Evolutionary conservation across 805 yeast species (phyloP), one percentile per base, ranked within the genome.

Genomic region (Nakazawaea ishiwadae): DNA sequence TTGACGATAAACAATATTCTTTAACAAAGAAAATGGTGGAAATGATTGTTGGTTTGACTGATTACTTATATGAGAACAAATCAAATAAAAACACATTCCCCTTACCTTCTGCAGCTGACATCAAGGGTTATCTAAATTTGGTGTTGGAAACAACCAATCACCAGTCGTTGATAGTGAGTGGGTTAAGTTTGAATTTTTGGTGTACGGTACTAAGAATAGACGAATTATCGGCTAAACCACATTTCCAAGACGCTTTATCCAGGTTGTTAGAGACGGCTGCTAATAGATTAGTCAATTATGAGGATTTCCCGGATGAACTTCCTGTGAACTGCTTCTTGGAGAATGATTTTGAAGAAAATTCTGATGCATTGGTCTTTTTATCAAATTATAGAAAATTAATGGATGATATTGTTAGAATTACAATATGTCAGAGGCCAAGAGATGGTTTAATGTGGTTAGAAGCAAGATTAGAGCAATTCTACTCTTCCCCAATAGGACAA

Each of bases 161-260:
- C 55, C 84, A 87, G 19, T 85, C 96, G 52, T 69, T 93, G 42
- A 82, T 91, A n/a, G 81, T 91, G 3, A 83, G 96, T 38, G 96
- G 96, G 0, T 70, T 93, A 14, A 85, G 96, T 0, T 63, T 93
- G 39, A 96, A 89, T 57, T 84, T 93, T 66, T 95, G 99, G 99
- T 88, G 95, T 46, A 77, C 91, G 2, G 78, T 91, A 50, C 65
- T 95, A 39, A 73, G 99, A 52, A 77, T 81, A 44, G 96, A 89
- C 50, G 86, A 81, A 45, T 67, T 84, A 35, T 69, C 81, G 45
- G 76, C 78, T 10, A 73, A 71, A 48, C 67, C 70, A 5, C 73
- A 76, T 33, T 77, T 84, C 31, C 69, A 71, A 39, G 63, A 64
- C 6, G 60, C 83, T 12, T 63, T 86, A 42, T 82, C 93, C 14